These are phyloP conservation scores for Monilinia laxa DNA, from an alignment of 2,329 filamentous ascomycete genomes.

Conservation along the genomic window DNA sequence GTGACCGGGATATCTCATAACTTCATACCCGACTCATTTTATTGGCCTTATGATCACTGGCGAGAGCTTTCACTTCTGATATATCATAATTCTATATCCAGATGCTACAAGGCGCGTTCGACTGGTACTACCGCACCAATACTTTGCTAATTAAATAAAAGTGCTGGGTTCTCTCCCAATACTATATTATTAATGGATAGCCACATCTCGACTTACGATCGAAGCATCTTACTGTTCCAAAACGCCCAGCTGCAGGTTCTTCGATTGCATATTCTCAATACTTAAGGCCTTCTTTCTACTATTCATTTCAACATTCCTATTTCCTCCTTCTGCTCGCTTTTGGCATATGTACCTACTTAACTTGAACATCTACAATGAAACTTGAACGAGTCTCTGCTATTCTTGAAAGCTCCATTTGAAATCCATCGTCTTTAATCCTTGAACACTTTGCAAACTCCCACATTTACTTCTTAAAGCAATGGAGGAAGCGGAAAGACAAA, in stretches of 20 bases:
- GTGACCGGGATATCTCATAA: neutral
- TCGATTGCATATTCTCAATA: neutral
- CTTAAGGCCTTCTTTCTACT: neutral
- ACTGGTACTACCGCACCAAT: slow-evolving; percentile 13
- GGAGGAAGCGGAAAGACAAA: neutral
- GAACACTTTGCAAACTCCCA: neutral
- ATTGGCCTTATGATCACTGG: slow-evolving; percentile 2
- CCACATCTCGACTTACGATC: slow-evolving; percentile 1
- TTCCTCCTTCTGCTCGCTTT: neutral
- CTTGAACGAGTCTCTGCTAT: neutral
- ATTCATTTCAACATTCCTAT: neutral
- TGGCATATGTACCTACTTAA: neutral
- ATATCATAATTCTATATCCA: slow-evolving; percentile 5
- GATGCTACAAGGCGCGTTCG: slow-evolving; percentile 3
- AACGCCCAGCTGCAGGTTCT: no score
- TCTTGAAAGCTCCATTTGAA: neutral
- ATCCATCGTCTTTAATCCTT: no score
- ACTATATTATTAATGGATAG: neutral
- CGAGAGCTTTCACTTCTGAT: slow-evolving; percentile 8
- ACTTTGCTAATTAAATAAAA: neutral
- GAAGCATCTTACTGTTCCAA: neutral
- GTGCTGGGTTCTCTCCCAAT: neutral
- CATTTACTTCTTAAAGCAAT: neutral
- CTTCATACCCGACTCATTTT: neutral
- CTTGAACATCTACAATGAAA: neutral